These are phyloP conservation scores for Pichia inconspicua DNA, from an alignment of 1,139 yeast genomes.

Conservation along the genomic window DNA sequence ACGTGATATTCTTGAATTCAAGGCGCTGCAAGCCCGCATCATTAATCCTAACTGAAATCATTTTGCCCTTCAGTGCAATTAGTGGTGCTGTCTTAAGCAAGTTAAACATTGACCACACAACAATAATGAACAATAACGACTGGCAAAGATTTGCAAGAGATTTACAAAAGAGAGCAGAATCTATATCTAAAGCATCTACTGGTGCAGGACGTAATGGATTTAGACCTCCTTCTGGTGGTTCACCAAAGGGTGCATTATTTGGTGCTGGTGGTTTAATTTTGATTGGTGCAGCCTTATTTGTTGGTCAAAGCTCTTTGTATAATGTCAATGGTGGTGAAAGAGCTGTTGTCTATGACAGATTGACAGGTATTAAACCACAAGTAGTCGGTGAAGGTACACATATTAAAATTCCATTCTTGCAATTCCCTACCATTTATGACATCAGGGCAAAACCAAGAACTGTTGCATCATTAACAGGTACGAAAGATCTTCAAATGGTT, in stretches of 20 bases:
- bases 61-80: not conserved
- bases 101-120: too few species aligned
- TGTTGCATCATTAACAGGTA: constrained; percentile 95
- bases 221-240: constrained; percentile 26
- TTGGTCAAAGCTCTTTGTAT: constrained; percentile 71
- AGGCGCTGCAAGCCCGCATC: not conserved
- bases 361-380: constrained; percentile 77
- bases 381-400: constrained; percentile 95
- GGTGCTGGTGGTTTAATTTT: constrained; percentile 74
- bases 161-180: constrained; percentile 56
- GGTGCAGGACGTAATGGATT: constrained; percentile 29
- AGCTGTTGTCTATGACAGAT: constrained; percentile 86
- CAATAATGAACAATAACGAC: constrained; percentile 37
- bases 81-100: not conserved
- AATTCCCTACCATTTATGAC: constrained; percentile 86
- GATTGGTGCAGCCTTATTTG: constrained; percentile 63
- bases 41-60: too few species aligned
- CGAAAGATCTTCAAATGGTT: constrained; percentile 98
- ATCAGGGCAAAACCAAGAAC: constrained; percentile 97
- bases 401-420: constrained; percentile 88
- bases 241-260: constrained; percentile 54
- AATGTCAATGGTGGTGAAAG: constrained; percentile 99
- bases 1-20: too few species aligned
- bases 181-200: constrained; percentile 34
- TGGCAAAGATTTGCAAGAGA: constrained; percentile 66